Conservation (phyloP, 2,329 filamentous ascomycete genomes). For the Venturia effusa region DNA sequence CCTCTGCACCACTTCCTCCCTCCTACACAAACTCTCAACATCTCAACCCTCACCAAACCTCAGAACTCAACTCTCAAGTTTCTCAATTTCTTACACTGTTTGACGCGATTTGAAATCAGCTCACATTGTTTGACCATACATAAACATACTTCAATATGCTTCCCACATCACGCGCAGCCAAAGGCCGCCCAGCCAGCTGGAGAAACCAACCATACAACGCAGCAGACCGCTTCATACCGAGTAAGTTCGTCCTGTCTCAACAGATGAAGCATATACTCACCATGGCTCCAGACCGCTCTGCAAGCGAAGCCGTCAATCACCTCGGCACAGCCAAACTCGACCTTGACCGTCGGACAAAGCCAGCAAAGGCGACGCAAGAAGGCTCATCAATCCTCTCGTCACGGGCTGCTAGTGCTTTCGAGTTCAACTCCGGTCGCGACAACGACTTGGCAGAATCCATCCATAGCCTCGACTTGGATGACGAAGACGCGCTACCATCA, state of each 20-base stretch:
- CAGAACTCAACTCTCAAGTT: too few relatives aligned
- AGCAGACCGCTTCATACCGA: slow-evolving; percentile 76
- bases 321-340: slow-evolving; percentile 77
- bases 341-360: slow-evolving; percentile 50
- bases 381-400: slow-evolving; percentile 62
- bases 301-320: slow-evolving; percentile 80
- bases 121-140: not conserved
- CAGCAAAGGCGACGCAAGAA: slow-evolving; percentile 45
- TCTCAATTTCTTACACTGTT: not conserved
- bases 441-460: slow-evolving; percentile 69
- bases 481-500: slow-evolving; percentile 46
- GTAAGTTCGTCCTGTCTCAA: slow-evolving; percentile 40
- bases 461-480: slow-evolving; percentile 67
- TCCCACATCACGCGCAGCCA: not conserved
- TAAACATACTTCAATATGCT: not conserved
- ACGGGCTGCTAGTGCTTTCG: slow-evolving; percentile 42
- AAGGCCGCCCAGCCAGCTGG: not conserved
- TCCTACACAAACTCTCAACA: too few relatives aligned
- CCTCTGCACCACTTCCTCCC: too few relatives aligned
- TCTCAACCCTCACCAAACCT: too few relatives aligned
- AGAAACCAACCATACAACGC: slow-evolving; percentile 43
- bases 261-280: too few relatives aligned
- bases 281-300: slow-evolving; percentile 47
- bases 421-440: slow-evolving; percentile 48
- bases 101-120: too few relatives aligned